Evolutionary conservation across 2,329 filamentous ascomycete genomes (phyloP).

Genomic region (Neofusicoccum laricinum): DNA sequence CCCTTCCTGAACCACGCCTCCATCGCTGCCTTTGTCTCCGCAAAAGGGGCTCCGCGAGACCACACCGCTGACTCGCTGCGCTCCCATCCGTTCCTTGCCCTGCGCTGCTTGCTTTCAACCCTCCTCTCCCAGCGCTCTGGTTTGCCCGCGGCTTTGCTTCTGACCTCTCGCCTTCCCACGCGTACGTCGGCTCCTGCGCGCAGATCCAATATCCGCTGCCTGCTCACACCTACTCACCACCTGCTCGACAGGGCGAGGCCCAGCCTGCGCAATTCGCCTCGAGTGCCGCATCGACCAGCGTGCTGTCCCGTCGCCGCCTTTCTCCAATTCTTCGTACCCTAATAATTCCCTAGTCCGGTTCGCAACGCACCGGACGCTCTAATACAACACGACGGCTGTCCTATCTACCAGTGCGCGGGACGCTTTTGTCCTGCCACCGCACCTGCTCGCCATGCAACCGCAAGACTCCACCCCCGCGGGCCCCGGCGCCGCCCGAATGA

Average conservation of each 20-base stretch:
- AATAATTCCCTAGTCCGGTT: conserved; percentile 36
- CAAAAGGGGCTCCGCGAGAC: conserved; percentile 15
- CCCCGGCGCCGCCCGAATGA: conserved; percentile 51
- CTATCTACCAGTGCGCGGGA: conserved; percentile 75
- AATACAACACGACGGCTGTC: conserved; percentile 74
- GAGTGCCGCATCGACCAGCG: conserved; percentile 24
- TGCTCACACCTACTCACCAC: conserved; percentile 18
- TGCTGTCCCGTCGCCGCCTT: conserved; percentile 24
- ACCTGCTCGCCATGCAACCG: conserved; percentile 89
- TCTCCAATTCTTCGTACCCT: conserved; percentile 19
- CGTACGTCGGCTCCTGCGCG: conserved; percentile 15
- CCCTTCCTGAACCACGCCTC: conserved; percentile 7
- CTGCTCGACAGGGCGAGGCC: conserved; percentile 14
- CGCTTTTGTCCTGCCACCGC: conserved; percentile 78
- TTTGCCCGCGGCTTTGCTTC: conserved; percentile 11
- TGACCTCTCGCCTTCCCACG: not conserved
- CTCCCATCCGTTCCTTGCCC: conserved; percentile 5
- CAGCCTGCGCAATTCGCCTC: conserved; percentile 14
- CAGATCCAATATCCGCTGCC: conserved; percentile 17
- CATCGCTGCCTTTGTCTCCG: conserved; percentile 10
- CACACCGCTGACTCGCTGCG: conserved; percentile 15
- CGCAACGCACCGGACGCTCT: conserved; percentile 52
- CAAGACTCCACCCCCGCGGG: conserved; percentile 64
- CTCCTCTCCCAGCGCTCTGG: conserved; percentile 17
- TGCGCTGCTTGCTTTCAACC: not conserved